Evolutionary conservation across 2,329 filamentous ascomycete species (phyloP), one percentile per base, ranked within the genome.

Genomic region (Pyricularia grisea): DNA sequence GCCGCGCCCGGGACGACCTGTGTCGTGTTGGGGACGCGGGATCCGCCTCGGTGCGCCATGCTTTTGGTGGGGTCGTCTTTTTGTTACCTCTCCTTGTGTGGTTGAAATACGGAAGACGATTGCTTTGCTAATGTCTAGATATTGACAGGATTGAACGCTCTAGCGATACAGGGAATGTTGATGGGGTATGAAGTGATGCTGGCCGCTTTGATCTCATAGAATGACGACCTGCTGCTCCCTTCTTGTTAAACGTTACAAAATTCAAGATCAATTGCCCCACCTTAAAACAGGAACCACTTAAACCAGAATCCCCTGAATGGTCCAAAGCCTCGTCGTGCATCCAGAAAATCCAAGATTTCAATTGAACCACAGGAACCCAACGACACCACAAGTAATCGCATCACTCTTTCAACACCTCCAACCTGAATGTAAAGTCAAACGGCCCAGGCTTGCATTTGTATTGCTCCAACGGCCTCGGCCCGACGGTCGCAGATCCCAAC

Each of bases 1-100:
- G 75, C 71, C 4, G 88, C 86, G 50, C 90, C 91, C 0, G 84
- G 83, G 4, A 85, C 72, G 33, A 92, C 88, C 71, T 88, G 78
- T 12, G 75, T 75, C n/a, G 76, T 77, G 4, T 77, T 82, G 0
- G 85, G 85, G 11, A 87, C 82, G 14, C 71, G 69, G 2, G 72
- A 70, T 75, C 75, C 58, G 58, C 58, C 58, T 23, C 58, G 58
- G 4, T 61, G 9, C 25, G 58, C 23, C 58, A 61, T 61, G n/a
- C 1, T 27, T 25, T 27, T 61, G 23, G 2, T 23, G 50, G 58
- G 3, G 1, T 61, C 12, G 58, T 27, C 4, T 27, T 6, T 50
- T 2, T 12, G 9, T 36, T 14, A 14, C 33, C 33, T 36, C 3
- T 36, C 2, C 33, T 6, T 4, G 33, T 36, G 2, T 36, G 33